Evolutionary conservation across 1,139 yeast species (phyloP), one percentile per base, ranked within the genome.

Genomic region (Nakaseomyces kungkrabaensis): DNA sequence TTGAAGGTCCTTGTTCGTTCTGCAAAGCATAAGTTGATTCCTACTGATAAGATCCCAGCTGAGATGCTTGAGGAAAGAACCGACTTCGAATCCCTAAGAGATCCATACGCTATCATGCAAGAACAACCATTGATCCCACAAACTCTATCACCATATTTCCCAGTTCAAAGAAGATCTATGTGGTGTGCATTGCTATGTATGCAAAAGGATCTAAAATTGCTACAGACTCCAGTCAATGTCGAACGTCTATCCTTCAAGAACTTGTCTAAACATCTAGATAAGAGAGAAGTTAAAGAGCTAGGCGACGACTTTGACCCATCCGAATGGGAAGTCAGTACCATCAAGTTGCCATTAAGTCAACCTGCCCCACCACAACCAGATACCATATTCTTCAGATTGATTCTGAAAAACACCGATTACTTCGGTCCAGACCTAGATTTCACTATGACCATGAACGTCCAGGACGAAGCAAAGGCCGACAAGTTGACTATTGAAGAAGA

Each of bases 1-100:
- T 59, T 94, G 41, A 88, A 88, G 66, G 84, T 86, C 54, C 69
- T 87, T 46, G 80, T 87, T 40, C 81, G 83, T 60, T 85, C 95
- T 2, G 81, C 89, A 17, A 70, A 68, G 49, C 83, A 81, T 49
- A 82, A 82, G 63, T 43, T 54, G 27, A 59, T 65, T 41, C 59
- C 65, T 34, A 50, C 58, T 3, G 60, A 60, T 17, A 54, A 52
- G 43, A 56, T 62, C 40, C 62, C 68, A 13, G 58, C 53, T 7
- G 78, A 82, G 22, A 69, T 74, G 56, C 47, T 64, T 11, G 68
- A 66, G 31, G 81, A 77, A 53, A 73, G 72, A 24, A 82, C 81
- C 54, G 75, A 81, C 25, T 71, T 84, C 62, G 90, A 83, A 55
- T 74, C 77, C 52, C 70, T 86, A 67, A 79, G 77, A 63, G 80